Conservation (phyloP, 805 yeast species). For the Wickerhamomyces mucosus region DNA sequence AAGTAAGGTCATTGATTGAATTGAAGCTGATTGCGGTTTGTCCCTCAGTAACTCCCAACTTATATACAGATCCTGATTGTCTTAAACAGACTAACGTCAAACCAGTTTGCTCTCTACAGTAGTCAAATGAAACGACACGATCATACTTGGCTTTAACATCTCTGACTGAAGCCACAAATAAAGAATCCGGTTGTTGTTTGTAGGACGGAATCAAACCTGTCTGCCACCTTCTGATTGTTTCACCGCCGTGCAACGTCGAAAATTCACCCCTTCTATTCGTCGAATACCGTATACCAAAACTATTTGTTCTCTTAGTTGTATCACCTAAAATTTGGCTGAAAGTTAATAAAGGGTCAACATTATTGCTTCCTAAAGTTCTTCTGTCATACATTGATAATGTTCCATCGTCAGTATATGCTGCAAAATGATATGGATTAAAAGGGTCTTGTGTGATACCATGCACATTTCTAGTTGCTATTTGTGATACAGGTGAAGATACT, state of each 20-base stretch:
- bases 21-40: slow-evolving; percentile 56
- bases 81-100: slow-evolving; percentile 65
- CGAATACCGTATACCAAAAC: slow-evolving; percentile 63
- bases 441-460: slow-evolving; percentile 63
- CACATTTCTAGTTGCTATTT: slow-evolving; percentile 67
- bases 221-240: slow-evolving; percentile 71
- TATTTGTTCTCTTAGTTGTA: slow-evolving; percentile 41
- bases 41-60: slow-evolving; percentile 66
- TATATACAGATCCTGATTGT: slow-evolving; percentile 80
- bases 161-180: slow-evolving; percentile 67
- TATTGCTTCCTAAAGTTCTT: slow-evolving; percentile 38
- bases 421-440: slow-evolving; percentile 53
- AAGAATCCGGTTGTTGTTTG: slow-evolving; percentile 30
- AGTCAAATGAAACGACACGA: slow-evolving; percentile 79
- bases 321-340: slow-evolving; percentile 57
- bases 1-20: slow-evolving; percentile 55
- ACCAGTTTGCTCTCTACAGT: slow-evolving; percentile 35
- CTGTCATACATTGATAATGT: slow-evolving; percentile 78
- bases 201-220: slow-evolving; percentile 45
- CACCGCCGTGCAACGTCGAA: slow-evolving; percentile 72
- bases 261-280: slow-evolving; percentile 60
- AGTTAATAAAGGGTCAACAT: slow-evolving; percentile 48
- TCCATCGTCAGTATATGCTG: slow-evolving; percentile 77
- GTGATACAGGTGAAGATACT: slow-evolving; percentile 53
- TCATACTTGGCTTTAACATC: slow-evolving; percentile 73